Conservation (phyloP, 2,329 filamentous ascomycete genomes). For the Fusarium temperatum region DNA sequence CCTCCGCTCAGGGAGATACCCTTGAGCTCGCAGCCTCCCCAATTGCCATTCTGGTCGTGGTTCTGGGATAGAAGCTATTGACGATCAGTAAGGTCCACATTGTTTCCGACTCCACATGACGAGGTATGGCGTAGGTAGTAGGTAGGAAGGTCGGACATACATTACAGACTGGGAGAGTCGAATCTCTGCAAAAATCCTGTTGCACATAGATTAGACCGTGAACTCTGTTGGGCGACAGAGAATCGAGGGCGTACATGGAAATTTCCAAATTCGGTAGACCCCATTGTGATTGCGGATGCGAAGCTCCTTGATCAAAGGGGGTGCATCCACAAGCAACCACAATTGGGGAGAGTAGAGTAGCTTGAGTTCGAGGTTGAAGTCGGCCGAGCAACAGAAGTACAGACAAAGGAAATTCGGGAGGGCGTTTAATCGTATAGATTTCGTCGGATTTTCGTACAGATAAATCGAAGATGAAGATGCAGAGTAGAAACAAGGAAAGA, state of each 20-base stretch:
- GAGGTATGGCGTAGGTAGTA: slow-evolving; percentile 5
- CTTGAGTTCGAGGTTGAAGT: slow-evolving; percentile 12
- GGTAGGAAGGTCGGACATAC: slow-evolving; percentile 60
- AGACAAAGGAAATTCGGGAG: slow-evolving; percentile 11
- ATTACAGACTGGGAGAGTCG: slow-evolving; percentile 85
- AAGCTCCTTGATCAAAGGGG: slow-evolving; percentile 38
- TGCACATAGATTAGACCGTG: slow-evolving; percentile 34
- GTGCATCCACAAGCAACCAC: slow-evolving; percentile 43
- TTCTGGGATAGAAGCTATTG: slow-evolving; percentile 62
- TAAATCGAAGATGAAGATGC: slow-evolving; percentile 16
- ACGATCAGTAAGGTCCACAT: slow-evolving; percentile 33
- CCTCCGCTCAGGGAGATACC: slow-evolving; percentile 77
- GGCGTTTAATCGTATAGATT: slow-evolving; percentile 2
- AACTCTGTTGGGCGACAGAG: not conserved
- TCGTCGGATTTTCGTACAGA: slow-evolving; percentile 14
- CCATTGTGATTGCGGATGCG: slow-evolving; percentile 57
- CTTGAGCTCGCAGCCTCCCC: slow-evolving; percentile 76
- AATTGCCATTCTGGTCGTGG: slow-evolving; percentile 66
- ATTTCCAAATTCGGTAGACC: slow-evolving; percentile 69
- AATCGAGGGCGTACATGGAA: slow-evolving; percentile 58
- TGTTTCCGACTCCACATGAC: slow-evolving; percentile 32
- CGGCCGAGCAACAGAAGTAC: slow-evolving; percentile 9
- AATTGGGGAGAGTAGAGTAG: slow-evolving; percentile 23
- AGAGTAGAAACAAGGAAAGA: slow-evolving; percentile 27
- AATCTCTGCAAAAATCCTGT: slow-evolving; percentile 84